Evolutionary conservation across 1,284 basidiomycete genomes (phyloP), one percentile per base, ranked within the genome.

Genomic region (Irpex sp.): DNA sequence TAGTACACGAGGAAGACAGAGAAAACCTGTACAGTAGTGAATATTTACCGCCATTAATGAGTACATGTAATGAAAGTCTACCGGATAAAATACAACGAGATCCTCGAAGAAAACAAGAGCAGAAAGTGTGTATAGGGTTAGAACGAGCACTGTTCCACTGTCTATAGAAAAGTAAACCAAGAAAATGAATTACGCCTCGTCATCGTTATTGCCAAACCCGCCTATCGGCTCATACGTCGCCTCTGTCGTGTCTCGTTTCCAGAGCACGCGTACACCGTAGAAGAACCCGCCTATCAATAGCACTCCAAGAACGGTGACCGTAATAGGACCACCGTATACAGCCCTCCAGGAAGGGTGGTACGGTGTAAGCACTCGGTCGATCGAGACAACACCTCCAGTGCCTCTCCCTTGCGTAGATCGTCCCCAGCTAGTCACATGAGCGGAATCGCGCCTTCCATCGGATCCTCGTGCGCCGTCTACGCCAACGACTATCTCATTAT

Each of bases 391-490:
- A 3, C 97, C 97, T 1, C 96, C 95, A 5, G 79, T 81, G 57
- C 87, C 86, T 21, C 81, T 79, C 9, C 83, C 83, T 3, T 83
- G 85, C 37, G 91, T 94, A 9, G 92, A 89, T 57, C 94, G 84
- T 8, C 97, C 97, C 84, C 92, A 95, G 2, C 82, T 81, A 11
- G 92, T 73, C 1, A 98, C 86, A 26, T 82, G 82, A 9, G 95
- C 96, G 78, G 87, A 92, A 72, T 95, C 91, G 49, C 81, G 80
- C 58, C 82, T 80, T 11, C 85, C 87, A 44, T 88, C 81, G 8
- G 85, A 86, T 6, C 94, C 94, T 9, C 94, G 81, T 1, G 95
- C 94, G 57, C 90, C 91, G 76, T 91, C 91, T 73, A 98, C 95
- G 5, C 97, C 96, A 38, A 75, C 65, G 26, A 74, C 69, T 5